Conservation (phyloP, 495 filamentous ascomycete genomes). For the Trichodelitschia bisporula region DNA sequence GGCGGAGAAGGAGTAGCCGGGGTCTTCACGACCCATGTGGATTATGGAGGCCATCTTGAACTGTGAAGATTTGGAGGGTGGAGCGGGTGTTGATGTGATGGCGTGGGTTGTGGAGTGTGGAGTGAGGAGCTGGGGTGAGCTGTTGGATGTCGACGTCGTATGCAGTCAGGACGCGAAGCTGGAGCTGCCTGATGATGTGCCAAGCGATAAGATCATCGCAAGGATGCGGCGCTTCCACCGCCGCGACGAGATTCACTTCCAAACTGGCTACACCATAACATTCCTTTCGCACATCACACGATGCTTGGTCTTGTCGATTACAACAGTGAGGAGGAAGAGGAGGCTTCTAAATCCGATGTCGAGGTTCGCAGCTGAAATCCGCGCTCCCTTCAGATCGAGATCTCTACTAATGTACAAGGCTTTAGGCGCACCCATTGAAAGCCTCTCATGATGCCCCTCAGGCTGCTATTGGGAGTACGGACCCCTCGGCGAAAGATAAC, state of each 20-base stretch:
- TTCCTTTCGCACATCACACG: too few species aligned
- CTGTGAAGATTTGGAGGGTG: conserved; percentile 3
- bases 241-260: too few species aligned
- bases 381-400: conserved; percentile 3
- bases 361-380: conserved; percentile 5
- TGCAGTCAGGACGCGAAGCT: background rate
- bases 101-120: background rate
- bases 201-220: background rate
- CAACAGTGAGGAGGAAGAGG: conserved; percentile 11
- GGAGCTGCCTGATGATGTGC: background rate
- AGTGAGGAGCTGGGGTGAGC: conserved; percentile 1
- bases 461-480: too few species aligned
- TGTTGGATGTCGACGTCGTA: background rate
- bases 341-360: conserved; percentile 1
- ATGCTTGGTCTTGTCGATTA: conserved; percentile 10
- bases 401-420: conserved; percentile 11
- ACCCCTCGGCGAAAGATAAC: too few species aligned
- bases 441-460: too few species aligned
- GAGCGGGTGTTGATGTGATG: background rate
- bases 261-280: too few species aligned
- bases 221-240: too few species aligned
- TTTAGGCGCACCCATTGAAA: conserved; percentile 3
- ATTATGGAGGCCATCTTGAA: conserved; percentile 4
- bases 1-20: conserved; percentile 35
- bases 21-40: conserved; percentile 6